Percentiles rank a stretch among this genome's conserved stretches.
These are phyloP conservation scores for Verruconis gallopava DNA, from an alignment of 2,329 filamentous ascomycete genomes.

Conservation along the genomic window DNA sequence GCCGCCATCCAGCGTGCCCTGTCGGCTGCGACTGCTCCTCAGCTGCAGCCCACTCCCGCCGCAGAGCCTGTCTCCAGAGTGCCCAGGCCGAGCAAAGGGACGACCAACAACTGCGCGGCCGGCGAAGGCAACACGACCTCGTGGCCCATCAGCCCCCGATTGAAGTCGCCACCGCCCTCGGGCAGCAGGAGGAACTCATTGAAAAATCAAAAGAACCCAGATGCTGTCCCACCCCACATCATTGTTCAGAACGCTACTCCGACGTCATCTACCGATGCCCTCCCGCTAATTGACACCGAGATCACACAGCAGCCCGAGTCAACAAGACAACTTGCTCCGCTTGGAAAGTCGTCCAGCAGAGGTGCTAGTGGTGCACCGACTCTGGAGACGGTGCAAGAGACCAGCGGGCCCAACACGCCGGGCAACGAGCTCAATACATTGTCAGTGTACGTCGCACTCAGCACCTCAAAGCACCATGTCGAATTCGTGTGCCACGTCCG, in stretches of 20 bases:
- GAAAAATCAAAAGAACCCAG: slow-evolving; percentile 19
- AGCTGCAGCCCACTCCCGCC: slow-evolving; percentile 44
- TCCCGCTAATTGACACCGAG: not conserved
- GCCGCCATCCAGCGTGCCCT: slow-evolving; percentile 53
- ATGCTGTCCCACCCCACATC: slow-evolving; percentile 27
- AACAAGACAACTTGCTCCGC: not conserved
- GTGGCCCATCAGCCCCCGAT: slow-evolving; percentile 65
- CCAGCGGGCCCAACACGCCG: slow-evolving; percentile 60
- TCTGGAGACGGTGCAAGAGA: slow-evolving; percentile 85
- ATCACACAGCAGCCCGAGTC: not conserved
- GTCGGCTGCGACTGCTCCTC: slow-evolving; percentile 54
- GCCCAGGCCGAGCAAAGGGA: slow-evolving; percentile 48
- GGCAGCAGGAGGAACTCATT: slow-evolving; percentile 32
- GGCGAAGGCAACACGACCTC: slow-evolving; percentile 41
- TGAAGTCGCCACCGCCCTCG: slow-evolving; percentile 62
- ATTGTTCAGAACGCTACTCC: slow-evolving; percentile 33
- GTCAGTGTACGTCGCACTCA: slow-evolving; percentile 13
- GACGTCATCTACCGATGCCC: slow-evolving; percentile 6
- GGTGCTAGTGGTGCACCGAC: slow-evolving; percentile 48
- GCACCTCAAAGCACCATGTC: too few species aligned
- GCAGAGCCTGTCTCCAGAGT: slow-evolving; percentile 49
- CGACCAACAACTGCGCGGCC: slow-evolving; percentile 21
- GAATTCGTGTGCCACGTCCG: too few species aligned
- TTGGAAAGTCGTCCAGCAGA: slow-evolving; percentile 29
- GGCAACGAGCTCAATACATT: slow-evolving; percentile 19